Base-by-base conservation (phyloP, 176 grass and related monocot species). In the Eremochloa ophiuroides region DNA sequence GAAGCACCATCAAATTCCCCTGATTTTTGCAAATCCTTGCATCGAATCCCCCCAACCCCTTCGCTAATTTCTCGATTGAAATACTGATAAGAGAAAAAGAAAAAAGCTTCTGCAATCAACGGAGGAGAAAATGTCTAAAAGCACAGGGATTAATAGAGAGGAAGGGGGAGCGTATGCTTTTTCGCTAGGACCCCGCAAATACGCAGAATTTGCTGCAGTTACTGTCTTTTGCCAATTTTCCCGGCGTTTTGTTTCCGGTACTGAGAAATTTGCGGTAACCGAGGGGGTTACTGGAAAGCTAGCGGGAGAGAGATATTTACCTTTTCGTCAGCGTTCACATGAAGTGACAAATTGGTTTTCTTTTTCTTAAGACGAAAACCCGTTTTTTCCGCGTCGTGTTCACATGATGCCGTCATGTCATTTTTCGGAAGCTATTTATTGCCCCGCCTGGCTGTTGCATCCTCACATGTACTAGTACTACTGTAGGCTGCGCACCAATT, bases 231-330 rank as follows among this genome's bases (percentile, higher is more conserved):
- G 39, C 51, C 30, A 7, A 23, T 62, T 63, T 78, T 8, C 0
- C 10, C 8, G 1, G 10, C 8, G 2, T 29, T 39, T 48, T 7
- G 16, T 46, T 73, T 16, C 1, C 8, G 20, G 8, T 0, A 5
- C 42, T 12, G 4, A 0, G 4, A 78, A 85, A 62, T 71, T 47
- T 4, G 1, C 3, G 2, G 16, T 22, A 78, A 62, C 0, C 0
- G 15, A 62, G 39, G n/a, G 53, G n/a, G 66, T 8, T 61, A 47
- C 51, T n/a, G 22, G 26, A 71, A 71, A 71, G 31, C 25, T 37
- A 3, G 39, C 10, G 5, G 51, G 60, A 27, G 23, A 27, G 23
- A 85, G 83, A 78, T 85, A 85, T 71, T 85, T 76, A 61, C 17
- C 42, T 28, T 69, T 47, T 26, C 4, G 13, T 48, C 50, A 4